phyloP scores from a whole-genome alignment of 768 basidiomycete genomes.

The Leccinum barrowsii region DNA sequence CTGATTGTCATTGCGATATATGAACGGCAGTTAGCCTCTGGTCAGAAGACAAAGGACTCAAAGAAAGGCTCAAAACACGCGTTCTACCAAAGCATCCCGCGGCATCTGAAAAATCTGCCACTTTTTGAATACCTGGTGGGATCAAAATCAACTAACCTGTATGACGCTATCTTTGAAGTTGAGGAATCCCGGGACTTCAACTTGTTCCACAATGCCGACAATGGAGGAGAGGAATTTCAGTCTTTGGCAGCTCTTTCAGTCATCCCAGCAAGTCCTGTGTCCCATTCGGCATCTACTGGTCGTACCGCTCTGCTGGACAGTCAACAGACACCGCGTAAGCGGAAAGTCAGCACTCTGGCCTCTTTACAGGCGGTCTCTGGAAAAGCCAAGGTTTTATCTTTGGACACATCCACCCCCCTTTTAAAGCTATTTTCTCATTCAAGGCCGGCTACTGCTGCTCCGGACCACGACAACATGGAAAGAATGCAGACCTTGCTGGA shows the following conservation, averaged over 20 bases:
- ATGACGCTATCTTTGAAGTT: slow-evolving; percentile 78
- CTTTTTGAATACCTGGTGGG: slow-evolving; percentile 77
- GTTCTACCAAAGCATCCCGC: slow-evolving; percentile 63
- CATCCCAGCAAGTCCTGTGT: slow-evolving; percentile 8
- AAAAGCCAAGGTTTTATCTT: slow-evolving; percentile 25
- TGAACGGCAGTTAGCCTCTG: slow-evolving; percentile 65
- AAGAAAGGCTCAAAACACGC: slow-evolving; percentile 51
- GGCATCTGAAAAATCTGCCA: slow-evolving; percentile 69
- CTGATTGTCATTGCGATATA: slow-evolving; percentile 74
- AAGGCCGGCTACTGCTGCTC: slow-evolving; percentile 14
- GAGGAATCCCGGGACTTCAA: slow-evolving; percentile 47
- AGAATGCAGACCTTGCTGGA: slow-evolving; percentile 62
- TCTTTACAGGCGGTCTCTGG: slow-evolving; percentile 29
- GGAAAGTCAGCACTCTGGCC: slow-evolving; percentile 27
- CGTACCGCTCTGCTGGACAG: slow-evolving; percentile 5
- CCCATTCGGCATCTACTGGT: slow-evolving; percentile 6
- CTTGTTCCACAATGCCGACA: slow-evolving; percentile 49
- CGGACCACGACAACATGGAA: slow-evolving; percentile 39
- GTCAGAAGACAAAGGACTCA: slow-evolving; percentile 47
- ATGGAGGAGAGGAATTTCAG: slow-evolving; percentile 29
- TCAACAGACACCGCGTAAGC: slow-evolving; percentile 13
- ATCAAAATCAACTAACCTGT: slow-evolving; percentile 59
- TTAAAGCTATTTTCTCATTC: slow-evolving; percentile 26
- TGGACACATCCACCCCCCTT: slow-evolving; percentile 29
- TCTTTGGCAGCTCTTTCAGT: slow-evolving; percentile 12